phyloP scores from a whole-genome alignment of 768 basidiomycete species.

The Suillus tomentosus region DNA sequence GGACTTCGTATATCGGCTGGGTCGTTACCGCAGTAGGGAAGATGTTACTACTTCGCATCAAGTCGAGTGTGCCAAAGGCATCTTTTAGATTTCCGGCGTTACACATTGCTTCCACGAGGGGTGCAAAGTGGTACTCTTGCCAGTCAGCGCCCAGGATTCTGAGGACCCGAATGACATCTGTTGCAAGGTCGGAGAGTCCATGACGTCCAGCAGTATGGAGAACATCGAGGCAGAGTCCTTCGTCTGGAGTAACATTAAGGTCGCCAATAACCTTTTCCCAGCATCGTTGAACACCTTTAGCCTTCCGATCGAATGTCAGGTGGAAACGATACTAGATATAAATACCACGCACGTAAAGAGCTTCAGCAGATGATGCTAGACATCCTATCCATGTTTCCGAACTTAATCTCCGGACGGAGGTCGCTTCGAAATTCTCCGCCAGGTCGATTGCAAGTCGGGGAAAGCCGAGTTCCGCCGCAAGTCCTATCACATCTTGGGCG shows the following conservation, averaged over 20 bases:
- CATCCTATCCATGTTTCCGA: slow-evolving; percentile 64
- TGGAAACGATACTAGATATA: background rate
- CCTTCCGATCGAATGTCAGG: slow-evolving; percentile 39
- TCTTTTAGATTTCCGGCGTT: slow-evolving; percentile 57
- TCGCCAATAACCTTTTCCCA: slow-evolving; percentile 64
- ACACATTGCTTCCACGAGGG: slow-evolving; percentile 75
- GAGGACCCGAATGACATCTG: slow-evolving; percentile 62
- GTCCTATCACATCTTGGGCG: slow-evolving; percentile 51
- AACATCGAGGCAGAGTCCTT: slow-evolving; percentile 70
- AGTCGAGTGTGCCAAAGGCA: slow-evolving; percentile 57
- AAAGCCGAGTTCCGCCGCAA: slow-evolving; percentile 54
- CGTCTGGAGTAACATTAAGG: slow-evolving; percentile 61
- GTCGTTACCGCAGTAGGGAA: slow-evolving; percentile 53
- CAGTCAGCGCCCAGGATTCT: slow-evolving; percentile 47
- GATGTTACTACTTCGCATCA: slow-evolving; percentile 60
- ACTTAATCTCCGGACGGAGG: slow-evolving; percentile 54
- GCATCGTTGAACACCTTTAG: slow-evolving; percentile 61
- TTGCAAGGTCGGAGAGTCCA: slow-evolving; percentile 70
- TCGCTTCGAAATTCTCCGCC: slow-evolving; percentile 58
- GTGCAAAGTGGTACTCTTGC: slow-evolving; percentile 75
- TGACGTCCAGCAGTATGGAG: slow-evolving; percentile 73
- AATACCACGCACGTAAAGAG: slow-evolving; percentile 64
- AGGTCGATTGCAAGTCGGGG: slow-evolving; percentile 76
- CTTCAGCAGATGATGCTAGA: slow-evolving; percentile 62
- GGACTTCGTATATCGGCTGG: slow-evolving; percentile 50